Evolutionary conservation across 805 yeast genomes (phyloP), one percentile per base, ranked within the genome.

Genomic region (Zygosaccharomyces gambellarensis): DNA sequence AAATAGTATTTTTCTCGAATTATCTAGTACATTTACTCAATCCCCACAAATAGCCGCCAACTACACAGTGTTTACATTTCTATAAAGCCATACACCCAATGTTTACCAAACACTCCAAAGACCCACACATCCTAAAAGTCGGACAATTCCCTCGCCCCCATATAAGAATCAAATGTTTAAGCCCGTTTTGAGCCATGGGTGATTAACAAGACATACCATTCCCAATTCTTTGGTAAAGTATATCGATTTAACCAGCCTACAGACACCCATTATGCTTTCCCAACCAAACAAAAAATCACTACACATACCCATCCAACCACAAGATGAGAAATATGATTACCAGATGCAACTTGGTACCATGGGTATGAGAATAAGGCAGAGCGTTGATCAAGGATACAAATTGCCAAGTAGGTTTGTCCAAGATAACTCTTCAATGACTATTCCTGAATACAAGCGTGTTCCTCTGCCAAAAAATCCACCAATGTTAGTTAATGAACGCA

Each of bases 311-410:
- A 60, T 59, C 53, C 62, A 66, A 25, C 51, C 43, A 5, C 58
- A 29, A 29, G 56, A 51, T 44, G 57, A 50, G 5, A 59, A 41
- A 36, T 64, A 62, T 46, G 52, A 53, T 65, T 39, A 65, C 50
- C 71, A 67, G 52, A 57, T 59, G 43, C 63, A 71, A 23, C 71
- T 84, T 22, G 75, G 81, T 36, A 75, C 82, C 0, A 60, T 84
- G 5, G 90, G 89, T 0, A 84, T 83, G 88, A 74, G 88, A 53
- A 79, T 85, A 50, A 76, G 92, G 59, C 82, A 83, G 56, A 74
- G 85, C 2, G 80, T 85, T 3, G 72, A 78, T 30, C 81, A 82
- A 39, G 90, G 90, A 1, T 82, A 83, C 62, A 51, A 46, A 22
- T 50, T 50, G 8, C 61, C 58, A 25, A 30, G 36, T 17, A 27